Evolutionary conservation across 169 alveolate genomes (phyloP).

Genomic region (Nephromyces sp.): DNA sequence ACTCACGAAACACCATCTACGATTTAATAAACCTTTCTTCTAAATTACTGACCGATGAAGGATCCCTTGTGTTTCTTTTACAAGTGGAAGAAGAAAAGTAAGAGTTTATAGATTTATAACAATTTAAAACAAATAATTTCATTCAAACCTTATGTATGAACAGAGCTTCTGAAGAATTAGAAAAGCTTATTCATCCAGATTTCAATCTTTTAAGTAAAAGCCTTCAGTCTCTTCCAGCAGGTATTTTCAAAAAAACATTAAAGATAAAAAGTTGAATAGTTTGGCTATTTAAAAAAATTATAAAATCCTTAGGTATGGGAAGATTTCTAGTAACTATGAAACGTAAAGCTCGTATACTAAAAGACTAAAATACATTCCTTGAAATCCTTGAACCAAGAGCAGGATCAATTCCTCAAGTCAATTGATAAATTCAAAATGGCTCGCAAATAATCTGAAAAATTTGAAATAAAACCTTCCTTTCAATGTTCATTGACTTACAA

Average conservation of each 20-base stretch:
- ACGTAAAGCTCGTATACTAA: neutral
- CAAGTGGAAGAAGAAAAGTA: conserved; percentile 16
- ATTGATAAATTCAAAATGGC: neutral
- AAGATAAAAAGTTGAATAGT: neutral
- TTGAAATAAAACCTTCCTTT: neutral
- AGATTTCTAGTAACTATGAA: neutral
- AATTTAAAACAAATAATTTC: neutral
- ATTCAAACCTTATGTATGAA: neutral
- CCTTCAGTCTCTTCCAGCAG: neutral
- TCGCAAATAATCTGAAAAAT: neutral
- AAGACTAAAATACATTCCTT: neutral
- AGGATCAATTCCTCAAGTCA: neutral
- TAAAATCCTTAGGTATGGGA: neutral
- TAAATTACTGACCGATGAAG: conserved; percentile 12
- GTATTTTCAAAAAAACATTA: neutral
- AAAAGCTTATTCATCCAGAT: neutral
- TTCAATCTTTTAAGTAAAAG: neutral
- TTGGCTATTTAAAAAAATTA: neutral
- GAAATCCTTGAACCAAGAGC: neutral
- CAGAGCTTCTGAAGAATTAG: neutral
- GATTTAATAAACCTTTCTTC: conserved; percentile 23
- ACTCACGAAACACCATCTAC: neutral
- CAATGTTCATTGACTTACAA: neutral
- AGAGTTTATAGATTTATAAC: neutral
- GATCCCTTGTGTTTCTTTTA: conserved; percentile 23